Base-by-base conservation (phyloP, 2,329 filamentous ascomycete species). In the Diaporthe citri region DNA sequence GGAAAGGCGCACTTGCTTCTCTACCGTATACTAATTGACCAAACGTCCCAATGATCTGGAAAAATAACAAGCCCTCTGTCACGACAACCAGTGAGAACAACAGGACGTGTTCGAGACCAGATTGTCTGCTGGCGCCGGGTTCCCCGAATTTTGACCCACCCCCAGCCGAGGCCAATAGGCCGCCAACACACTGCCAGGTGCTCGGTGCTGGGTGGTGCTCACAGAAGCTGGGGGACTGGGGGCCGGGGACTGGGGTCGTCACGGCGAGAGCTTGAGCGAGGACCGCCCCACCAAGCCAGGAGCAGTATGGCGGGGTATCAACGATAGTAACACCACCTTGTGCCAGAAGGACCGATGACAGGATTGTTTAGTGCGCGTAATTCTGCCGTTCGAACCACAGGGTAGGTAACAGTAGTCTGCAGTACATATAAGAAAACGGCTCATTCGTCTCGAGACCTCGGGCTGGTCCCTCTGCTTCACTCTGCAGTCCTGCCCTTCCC, bases 211-310 rank as follows among this genome's bases (percentile, higher is more conserved):
- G 51, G 3, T 17, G 13, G 13, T 55, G 12, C 56, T 60, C 56
- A 60, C 56, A 41, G 56, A 60, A 60, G 34, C 56, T 41, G 43
- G 56, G 56, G 56, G 34, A 36, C 25, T 25, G 39, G 34, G 34
- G 39, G 22, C 28, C 10, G 20, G 28, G 41, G 25, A 34, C 41
- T 31, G 60, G 41, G 41, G 9, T 25, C 41, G 59, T 62, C 70
- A 15, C 39, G 46, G 70, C 70, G 56, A 62, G 43, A 48, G 56
- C 70, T 72, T 41, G 43, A 60, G 70, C 46, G 70, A 72, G 36
- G 59, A 17, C 31, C 12, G 70, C 70, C 70, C 70, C 70, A 52
- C 57, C 70, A 72, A 39, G 59, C 70, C 70, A 64, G 70, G 70
- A 62, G 48, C 56, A 64, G 31, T 28, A 56, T 72, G 71, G 71